These are phyloP conservation scores for Mycena citricolor DNA, from an alignment of 1,284 basidiomycete species.

Conservation along the genomic window DNA sequence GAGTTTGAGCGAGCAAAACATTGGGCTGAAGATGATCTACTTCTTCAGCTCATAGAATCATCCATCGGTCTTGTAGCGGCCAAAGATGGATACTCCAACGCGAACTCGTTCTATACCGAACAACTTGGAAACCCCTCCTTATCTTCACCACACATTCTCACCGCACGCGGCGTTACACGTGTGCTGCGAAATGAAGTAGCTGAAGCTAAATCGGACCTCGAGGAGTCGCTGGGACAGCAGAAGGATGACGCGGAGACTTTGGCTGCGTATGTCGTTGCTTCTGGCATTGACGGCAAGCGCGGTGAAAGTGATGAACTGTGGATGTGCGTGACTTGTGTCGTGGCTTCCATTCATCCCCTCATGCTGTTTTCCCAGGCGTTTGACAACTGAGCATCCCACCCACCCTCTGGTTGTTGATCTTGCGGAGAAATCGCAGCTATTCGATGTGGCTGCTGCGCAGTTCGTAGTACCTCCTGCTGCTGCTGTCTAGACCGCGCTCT, in stretches of 20 bases:
- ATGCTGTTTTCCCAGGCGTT: conserved; percentile 45
- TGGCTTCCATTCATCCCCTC: conserved; percentile 11
- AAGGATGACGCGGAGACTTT: conserved; percentile 66
- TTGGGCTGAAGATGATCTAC: conserved; percentile 86
- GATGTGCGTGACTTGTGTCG: conserved; percentile 59
- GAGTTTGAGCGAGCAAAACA: conserved; percentile 79
- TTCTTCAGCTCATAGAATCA: conserved; percentile 89
- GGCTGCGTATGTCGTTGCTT: conserved; percentile 67
- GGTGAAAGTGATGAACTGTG: conserved; percentile 64
- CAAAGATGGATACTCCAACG: conserved; percentile 70
- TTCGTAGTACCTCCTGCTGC: conserved; percentile 62
- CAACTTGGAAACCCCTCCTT: conserved; percentile 85
- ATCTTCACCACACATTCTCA: conserved; percentile 72
- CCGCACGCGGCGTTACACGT: conserved; percentile 82
- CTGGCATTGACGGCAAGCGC: conserved; percentile 61
- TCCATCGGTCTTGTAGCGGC: conserved; percentile 82
- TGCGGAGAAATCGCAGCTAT: conserved; percentile 57
- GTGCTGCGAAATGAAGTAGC: conserved; percentile 78
- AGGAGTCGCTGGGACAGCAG: conserved; percentile 70
- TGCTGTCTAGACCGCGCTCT: no score
- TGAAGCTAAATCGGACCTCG: conserved; percentile 83
- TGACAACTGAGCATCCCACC: conserved; percentile 56
- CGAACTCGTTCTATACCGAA: conserved; percentile 88
- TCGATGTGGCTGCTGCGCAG: conserved; percentile 71
- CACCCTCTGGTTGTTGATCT: conserved; percentile 73